Evolutionary conservation across 441 rosid species (phyloP), one percentile per base, ranked within the genome.

Genomic region (Erysimum pusillum): DNA sequence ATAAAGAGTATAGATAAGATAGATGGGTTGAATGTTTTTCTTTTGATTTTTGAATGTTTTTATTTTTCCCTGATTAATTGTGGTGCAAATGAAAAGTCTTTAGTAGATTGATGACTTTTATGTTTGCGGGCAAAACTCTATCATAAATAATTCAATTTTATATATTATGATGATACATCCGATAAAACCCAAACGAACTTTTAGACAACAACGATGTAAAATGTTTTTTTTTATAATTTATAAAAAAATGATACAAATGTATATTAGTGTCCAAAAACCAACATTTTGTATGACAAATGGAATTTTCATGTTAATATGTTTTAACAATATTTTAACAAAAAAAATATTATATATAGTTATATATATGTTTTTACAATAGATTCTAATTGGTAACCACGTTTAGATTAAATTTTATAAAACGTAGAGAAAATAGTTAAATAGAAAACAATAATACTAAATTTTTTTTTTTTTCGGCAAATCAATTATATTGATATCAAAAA

Each of bases 1-100:
- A 48, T 46, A 64, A 71, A 71, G 25, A 48, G 32, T 58, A 10
- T 31, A 71, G 73, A 77, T 77, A 66, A 42, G 73, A 60, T 71
- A 58, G 35, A 6, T 51, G 69, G 56, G 53, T 71, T 65, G 10
- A 20, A 57, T 65, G 67, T 49, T 31, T 59, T 51, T 20, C 32
- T n/a, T n/a, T n/a, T n/a, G n/a, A n/a, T n/a, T 32, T 56, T 68
- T 46, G 17, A 10, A 22, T 22, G 25, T 22, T 22, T 22, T 22
- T 22, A 2, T 22, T 22, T 22, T 22, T 22, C 2, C 22, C 45
- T 51, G 35, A 61, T 52, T 51, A 59, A 22, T 51, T 76, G 38
- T 46, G 56, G 79, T 61, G 54, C 49, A 60, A 2, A 39, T 59
- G 34, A 32, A 49, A 46, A 58, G 17, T 13, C 28, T 67, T 6